A percentile compares a stretch with the other conserved stretches of the same genome.
These are phyloP conservation scores for Trypanosoma boissoni DNA, from an alignment of 208 protist genomes.

Conservation along the genomic window DNA sequence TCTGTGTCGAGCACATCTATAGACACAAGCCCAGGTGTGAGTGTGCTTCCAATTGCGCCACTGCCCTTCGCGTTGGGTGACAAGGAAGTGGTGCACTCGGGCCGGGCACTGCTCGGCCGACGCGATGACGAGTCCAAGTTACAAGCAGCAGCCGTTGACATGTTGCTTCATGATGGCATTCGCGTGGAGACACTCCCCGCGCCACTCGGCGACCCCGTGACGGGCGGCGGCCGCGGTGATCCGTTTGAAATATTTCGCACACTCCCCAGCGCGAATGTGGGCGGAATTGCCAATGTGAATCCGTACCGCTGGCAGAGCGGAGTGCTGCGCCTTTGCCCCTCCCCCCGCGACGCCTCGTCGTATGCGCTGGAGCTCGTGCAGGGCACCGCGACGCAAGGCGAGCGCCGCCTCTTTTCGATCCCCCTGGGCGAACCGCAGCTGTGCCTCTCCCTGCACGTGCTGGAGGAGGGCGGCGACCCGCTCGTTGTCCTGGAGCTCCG, in stretches of 20 bases:
- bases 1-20: too few relatives aligned
- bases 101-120: constrained; percentile 37
- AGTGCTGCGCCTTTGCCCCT: constrained; percentile 39
- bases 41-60: not conserved
- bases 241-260: not conserved
- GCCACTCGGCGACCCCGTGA: not conserved
- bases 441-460: constrained; percentile 47
- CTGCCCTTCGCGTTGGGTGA: constrained; percentile 21
- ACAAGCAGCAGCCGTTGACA: constrained; percentile 48
- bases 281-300: constrained; percentile 10
- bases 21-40: not conserved
- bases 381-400: constrained; percentile 34
- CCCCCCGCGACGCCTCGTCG: constrained; percentile 26
- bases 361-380: constrained; percentile 77
- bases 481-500: constrained; percentile 23
- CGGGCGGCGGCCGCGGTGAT: not conserved
- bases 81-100: constrained; percentile 9
- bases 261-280: constrained; percentile 23
- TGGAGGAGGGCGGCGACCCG: constrained; percentile 47
- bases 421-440: constrained; percentile 65
- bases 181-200: constrained; percentile 42
- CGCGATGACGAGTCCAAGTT: constrained; percentile 65
- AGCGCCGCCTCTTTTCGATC: constrained; percentile 71
- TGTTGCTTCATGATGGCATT: constrained; percentile 70
- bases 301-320: constrained; percentile 25